Conservation (phyloP, 805 yeast genomes). For the Saturnispora quitensis region DNA sequence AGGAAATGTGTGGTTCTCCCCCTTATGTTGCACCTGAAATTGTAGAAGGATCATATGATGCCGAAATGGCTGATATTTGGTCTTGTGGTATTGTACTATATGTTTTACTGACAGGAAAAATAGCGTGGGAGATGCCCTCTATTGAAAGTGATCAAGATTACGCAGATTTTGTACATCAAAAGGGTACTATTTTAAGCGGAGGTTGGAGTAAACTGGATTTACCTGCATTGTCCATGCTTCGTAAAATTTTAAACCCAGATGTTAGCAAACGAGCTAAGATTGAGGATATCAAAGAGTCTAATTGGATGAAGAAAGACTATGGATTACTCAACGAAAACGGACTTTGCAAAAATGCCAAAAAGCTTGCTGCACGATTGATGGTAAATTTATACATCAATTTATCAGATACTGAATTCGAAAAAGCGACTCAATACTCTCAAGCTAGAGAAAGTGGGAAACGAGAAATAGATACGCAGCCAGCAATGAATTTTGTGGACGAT, state of each 20-base stretch:
- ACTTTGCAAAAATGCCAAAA: constrained; percentile 42
- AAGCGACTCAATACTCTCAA: constrained; percentile 21
- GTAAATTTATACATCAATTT: constrained; percentile 44
- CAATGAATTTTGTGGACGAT: constrained; percentile 32
- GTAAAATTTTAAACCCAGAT: constrained; percentile 43
- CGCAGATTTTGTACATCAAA: constrained; percentile 26
- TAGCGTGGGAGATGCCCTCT: constrained; percentile 64
- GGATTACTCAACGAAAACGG: constrained; percentile 37
- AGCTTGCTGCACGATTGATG: constrained; percentile 42
- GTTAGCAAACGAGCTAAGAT: constrained; percentile 37
- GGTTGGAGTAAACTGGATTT: constrained; percentile 52
- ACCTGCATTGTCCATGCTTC: constrained; percentile 39
- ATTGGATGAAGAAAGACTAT: constrained; percentile 44
- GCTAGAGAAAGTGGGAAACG: constrained; percentile 10
- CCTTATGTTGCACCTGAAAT: constrained; percentile 79
- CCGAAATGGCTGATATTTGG: constrained; percentile 57
- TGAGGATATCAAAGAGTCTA: constrained; percentile 36
- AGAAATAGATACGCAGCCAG: constrained; percentile 39
- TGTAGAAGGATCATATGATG: constrained; percentile 39
- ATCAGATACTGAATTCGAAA: constrained; percentile 37
- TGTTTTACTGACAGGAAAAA: constrained; percentile 54
- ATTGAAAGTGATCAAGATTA: constrained; percentile 36
- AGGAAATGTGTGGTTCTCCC: constrained; percentile 60
- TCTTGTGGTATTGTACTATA: constrained; percentile 58
- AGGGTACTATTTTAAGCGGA: constrained; percentile 37